Evolutionary conservation across 2,329 filamentous ascomycete genomes (phyloP).

Genomic region (Reticulascus tulasneorum): DNA sequence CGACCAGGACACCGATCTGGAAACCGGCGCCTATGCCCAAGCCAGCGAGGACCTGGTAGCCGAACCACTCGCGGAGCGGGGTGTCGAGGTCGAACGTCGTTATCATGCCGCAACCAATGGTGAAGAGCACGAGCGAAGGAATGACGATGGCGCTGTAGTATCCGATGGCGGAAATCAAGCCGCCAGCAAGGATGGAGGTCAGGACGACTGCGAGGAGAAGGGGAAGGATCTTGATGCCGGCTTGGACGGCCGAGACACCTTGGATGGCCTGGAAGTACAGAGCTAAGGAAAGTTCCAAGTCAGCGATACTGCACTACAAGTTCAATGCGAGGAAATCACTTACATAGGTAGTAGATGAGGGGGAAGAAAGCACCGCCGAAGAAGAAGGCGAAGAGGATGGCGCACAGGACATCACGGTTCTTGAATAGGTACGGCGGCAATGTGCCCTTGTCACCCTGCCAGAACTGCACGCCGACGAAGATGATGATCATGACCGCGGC

Average conservation of each 20-base stretch:
- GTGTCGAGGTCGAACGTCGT: constrained; percentile 48
- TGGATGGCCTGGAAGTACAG: constrained; percentile 53
- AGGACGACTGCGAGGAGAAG: constrained; percentile 48
- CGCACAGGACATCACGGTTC: constrained; percentile 36
- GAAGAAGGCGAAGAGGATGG: constrained; percentile 39
- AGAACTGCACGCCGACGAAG: constrained; percentile 44
- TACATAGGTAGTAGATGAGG: constrained; percentile 50
- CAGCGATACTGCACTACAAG: not conserved
- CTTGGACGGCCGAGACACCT: constrained; percentile 46
- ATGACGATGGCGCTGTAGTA: constrained; percentile 40
- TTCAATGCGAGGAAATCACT: constrained; percentile 16
- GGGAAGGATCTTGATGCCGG: constrained; percentile 52
- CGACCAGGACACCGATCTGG: constrained; percentile 43
- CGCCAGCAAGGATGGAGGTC: constrained; percentile 40
- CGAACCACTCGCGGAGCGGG: constrained; percentile 48
- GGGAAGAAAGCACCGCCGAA: constrained; percentile 50
- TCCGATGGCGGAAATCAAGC: constrained; percentile 36
- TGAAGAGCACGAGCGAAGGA: constrained; percentile 33
- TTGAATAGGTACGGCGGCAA: constrained; percentile 46
- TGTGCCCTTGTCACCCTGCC: constrained; percentile 43
- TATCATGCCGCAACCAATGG: constrained; percentile 50
- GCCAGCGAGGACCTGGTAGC: constrained; percentile 53
- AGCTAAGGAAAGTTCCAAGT: constrained; percentile 23
- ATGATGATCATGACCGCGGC: constrained; percentile 39
- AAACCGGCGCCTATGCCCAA: constrained; percentile 48